Evolutionary conservation across 2,329 filamentous ascomycete species (phyloP).

Genomic region (Talaromyces verruculosus): DNA sequence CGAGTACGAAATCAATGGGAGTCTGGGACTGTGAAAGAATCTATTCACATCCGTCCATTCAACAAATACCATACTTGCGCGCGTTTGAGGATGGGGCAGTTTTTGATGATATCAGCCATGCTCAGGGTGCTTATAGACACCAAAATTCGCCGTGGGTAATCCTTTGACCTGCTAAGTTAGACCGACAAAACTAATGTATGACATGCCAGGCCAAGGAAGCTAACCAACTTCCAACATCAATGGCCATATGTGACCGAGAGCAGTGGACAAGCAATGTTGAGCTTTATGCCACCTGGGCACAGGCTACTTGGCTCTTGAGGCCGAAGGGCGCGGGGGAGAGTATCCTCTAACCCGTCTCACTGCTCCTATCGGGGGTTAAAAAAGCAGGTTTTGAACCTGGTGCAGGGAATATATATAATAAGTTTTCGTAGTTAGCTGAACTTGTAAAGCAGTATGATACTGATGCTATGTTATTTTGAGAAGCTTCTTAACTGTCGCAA

Average conservation of each 20-base stretch:
- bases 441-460: too few species aligned
- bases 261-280: conserved; percentile 25
- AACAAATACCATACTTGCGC: background rate
- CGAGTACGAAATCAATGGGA: conserved; percentile 2
- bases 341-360: conserved; percentile 10
- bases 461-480: too few species aligned
- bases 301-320: conserved; percentile 25
- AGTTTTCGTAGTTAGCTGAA: too few species aligned
- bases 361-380: background rate
- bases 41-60: conserved; percentile 5
- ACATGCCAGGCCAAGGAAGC: conserved; percentile 20
- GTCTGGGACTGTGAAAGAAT: background rate
- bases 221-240: conserved; percentile 21
- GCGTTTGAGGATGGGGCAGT: background rate
- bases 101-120: background rate
- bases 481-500: too few species aligned
- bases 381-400: conserved; percentile 4
- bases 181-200: background rate
- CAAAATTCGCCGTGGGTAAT: conserved; percentile 2
- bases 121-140: conserved; percentile 5
- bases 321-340: conserved; percentile 18
- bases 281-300: conserved; percentile 20
- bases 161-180: background rate
- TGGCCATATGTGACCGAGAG: conserved; percentile 23
- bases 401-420: background rate